Evolutionary conservation across 2,329 filamentous ascomycete genomes (phyloP), one percentile per base, ranked within the genome.

Genomic region (Lachnellula occidentalis): DNA sequence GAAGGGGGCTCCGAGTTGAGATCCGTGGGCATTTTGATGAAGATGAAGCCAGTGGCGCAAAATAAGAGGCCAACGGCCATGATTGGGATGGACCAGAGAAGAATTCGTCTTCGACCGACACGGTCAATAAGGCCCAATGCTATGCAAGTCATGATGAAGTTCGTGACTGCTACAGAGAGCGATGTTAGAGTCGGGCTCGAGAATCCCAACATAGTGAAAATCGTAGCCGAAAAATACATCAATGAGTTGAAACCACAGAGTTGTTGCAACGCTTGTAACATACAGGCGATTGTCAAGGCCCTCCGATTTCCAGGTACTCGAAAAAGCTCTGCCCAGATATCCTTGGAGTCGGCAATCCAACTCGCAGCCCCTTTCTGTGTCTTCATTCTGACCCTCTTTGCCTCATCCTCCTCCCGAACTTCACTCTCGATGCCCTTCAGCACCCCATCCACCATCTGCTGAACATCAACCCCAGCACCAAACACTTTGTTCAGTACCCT

Each of bases 211-310:
- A 90, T 78, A 2, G 81, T 79, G 67, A 92, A 92, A 31, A 92
- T 90, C 7, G 88, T 91, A 4, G 87, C 88, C 0, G 88, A 90
- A 68, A 90, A 95, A 71, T 95, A 95, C 90, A 95, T 95, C 31
- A 96, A 76, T 11, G 88, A 91, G 73, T 96, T 95, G 71, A 94
- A 94, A 1, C 89, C 91, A 65, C 88, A 94, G 1, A 95, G 78
- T 69, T 97, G 92, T 71, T 96, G 92, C 6, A 95, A 74, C 0
- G 85, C 90, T 67, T 96, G 92, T 2, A 96, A 77, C 60, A 94
- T 80, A 71, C 91, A 95, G 1, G 92, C 90, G 67, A 96, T 94
- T 0, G 80, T 80, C 67, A 96, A 71, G 0, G 92, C 92, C 57
- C 90, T 81, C 50, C 86, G 76, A 64, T 90, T 88, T 54, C 80